These are phyloP conservation scores for Rosa persica DNA, from an alignment of 306 rosid species.

Conservation along the genomic window DNA sequence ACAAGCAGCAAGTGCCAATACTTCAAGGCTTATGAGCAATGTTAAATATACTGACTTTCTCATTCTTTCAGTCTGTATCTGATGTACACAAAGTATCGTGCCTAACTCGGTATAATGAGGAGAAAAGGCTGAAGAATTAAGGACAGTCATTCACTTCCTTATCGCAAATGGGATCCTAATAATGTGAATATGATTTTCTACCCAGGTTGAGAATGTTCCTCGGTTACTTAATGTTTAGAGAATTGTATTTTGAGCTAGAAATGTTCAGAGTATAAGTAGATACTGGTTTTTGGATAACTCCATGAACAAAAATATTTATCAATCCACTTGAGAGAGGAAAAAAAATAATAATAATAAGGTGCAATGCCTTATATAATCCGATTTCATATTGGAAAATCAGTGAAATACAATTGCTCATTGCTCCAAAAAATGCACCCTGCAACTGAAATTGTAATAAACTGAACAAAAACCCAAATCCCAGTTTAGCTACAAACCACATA, in stretches of 20 bases:
- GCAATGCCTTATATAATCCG: background rate
- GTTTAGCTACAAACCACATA: background rate
- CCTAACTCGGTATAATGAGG: background rate
- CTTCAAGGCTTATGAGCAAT: background rate
- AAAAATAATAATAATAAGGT: too few relatives aligned
- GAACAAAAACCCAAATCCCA: slow-evolving; percentile 1
- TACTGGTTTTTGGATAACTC: too few relatives aligned
- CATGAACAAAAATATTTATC: too few relatives aligned
- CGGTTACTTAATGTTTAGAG: background rate
- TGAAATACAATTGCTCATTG: background rate
- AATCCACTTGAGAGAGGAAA: background rate
- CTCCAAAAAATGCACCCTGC: background rate
- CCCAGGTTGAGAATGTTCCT: background rate
- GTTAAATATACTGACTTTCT: background rate
- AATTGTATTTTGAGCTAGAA: background rate
- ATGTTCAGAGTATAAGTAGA: too few relatives aligned
- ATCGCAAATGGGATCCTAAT: background rate
- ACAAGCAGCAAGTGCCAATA: background rate
- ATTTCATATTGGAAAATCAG: background rate
- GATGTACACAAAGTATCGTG: background rate
- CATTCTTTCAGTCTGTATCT: background rate
- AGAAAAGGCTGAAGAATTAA: background rate
- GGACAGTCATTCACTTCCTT: background rate
- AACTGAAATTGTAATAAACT: background rate
- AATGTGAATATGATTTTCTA: background rate